Evolutionary conservation across 129 eudicot genomes (phyloP), one percentile per base, ranked within the genome.

Genomic region (Rutidosis leptorrhynchoides): DNA sequence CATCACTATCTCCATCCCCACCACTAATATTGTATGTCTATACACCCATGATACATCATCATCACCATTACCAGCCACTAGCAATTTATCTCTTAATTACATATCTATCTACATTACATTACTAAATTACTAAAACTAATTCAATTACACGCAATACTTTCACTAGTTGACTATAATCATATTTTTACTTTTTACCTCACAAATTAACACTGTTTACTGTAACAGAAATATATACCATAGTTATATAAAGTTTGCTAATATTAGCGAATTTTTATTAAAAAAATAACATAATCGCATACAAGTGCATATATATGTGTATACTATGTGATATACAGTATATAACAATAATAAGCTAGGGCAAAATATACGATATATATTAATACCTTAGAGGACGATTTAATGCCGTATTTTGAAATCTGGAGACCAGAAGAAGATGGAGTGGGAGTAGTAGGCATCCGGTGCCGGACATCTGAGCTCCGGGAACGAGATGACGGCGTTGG

Each of bases 361-460:
- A 40, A 40, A 1, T 40, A 11, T 58, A 37, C 48, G 4, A 8
- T 8, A 60, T 4, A n/a, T 3, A 26, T 27, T 53, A 3, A 1
- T 19, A 82, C 96, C 97, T 81, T 85, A 64, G 85, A 71, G 40
- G 94, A 81, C 11, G 97, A 83, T 83, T 87, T 87, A 72, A 69
- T 25, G 42, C 75, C 80, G 65, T 84, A 77, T 57, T 87, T 84
- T 0, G 94, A 80, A 68, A 81, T 59, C 58, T 53, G 84, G 37
- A 87, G 96, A 51, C 97, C 97, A 30, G 97, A 90, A 29, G 97
- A 90, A 1, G 97, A 90, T 15, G 97, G 97, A 56, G 89, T 83
- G 19, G 96, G 97, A 5, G 97, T 90, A 14, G 83, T 76, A 17
- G 96, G 90, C 90, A 81, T 84, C 22, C 62, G 71, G 26, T 49